Base-by-base conservation (phyloP, 768 basidiomycete species). In the Cystobasidium ongulense region DNA sequence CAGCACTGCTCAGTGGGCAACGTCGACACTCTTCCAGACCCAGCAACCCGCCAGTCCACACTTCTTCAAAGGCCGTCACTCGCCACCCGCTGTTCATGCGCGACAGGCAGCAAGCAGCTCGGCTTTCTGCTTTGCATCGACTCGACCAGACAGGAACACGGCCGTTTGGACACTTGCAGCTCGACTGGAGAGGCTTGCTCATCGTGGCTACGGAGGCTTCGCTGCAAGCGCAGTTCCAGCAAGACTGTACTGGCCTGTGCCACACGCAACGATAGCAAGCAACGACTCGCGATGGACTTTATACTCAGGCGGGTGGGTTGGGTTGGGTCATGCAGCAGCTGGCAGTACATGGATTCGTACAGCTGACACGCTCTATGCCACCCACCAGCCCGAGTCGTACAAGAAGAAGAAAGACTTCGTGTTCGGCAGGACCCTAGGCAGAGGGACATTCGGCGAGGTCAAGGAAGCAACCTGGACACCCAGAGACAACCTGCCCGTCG, bases 401-500 rank as follows among this genome's bases (percentile, higher is more conserved):
- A 71, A 71, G 54, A 52, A 54, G 33, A 71, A 71, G 43, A 71
- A 71, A 29, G 54, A 73, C 31, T 73, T 38, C 72, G 4, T 27
- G 10, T 65, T 73, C 25, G 62, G 63, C 1, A 39, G 27, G 25
- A 46, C 54, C 33, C 36, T 73, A 10, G 72, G 72, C 38, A 63
- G 13, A 17, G 72, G 72, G 4, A 41, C 72, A 21, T 73, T 73
- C 50, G 72, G 72, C 17, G 27, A 52, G 25, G 72, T 73, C 35
- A 73, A 73, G 35, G 25, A 72, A 62, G 72, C 72, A 52, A 36
- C 46, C 25, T 73, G 72, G 72, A 63, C 33, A 27, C 1, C 62
- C 7, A 33, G 17, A 36, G 43, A 73, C 21, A 3, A 4, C 50
- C 15, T 74, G 0, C 89, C 90, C 4, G 90, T 92, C 1, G 91